Evolutionary conservation across 768 basidiomycete genomes (phyloP).

Genomic region (Pleurotus ostreatus): DNA sequence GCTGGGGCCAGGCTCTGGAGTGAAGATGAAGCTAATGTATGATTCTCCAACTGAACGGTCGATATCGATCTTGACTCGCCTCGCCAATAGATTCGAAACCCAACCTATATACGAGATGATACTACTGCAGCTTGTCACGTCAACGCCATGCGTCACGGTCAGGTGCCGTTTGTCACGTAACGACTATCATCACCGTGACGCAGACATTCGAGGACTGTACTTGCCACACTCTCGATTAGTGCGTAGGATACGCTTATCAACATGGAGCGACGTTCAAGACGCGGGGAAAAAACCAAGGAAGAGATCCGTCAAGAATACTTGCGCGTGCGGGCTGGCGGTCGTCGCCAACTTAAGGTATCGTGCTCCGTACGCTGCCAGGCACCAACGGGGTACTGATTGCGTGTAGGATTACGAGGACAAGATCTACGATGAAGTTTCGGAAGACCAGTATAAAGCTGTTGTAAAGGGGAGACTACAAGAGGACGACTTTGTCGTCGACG

Average conservation of each 20-base stretch:
- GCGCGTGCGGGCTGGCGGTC: conserved; percentile 55
- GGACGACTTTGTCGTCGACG: conserved; percentile 96
- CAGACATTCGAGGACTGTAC: no score
- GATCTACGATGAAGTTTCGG: conserved; percentile 87
- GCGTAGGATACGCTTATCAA: not conserved
- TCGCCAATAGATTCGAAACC: no score
- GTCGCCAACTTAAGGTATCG: conserved; percentile 52
- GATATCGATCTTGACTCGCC: no score
- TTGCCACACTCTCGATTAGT: no score
- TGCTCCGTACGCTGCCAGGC: conserved; percentile 11
- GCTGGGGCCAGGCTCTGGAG: no score
- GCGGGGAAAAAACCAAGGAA: conserved; percentile 32
- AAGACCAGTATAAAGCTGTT: conserved; percentile 83
- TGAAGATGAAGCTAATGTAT: no score
- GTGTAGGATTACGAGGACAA: conserved; percentile 50
- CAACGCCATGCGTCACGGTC: no score
- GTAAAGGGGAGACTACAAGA: conserved; percentile 77
- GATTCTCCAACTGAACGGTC: no score
- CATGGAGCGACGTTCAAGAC: conserved; percentile 40
- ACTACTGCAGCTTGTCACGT: no score
- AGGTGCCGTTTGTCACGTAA: no score
- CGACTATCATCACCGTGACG: no score
- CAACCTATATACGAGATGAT: no score
- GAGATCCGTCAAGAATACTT: conserved; percentile 59
- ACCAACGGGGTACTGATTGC: conserved; percentile 9